Base-by-base conservation (phyloP, 352 stramenopile genomes). In the Phytopythium cucurbitacearum region DNA sequence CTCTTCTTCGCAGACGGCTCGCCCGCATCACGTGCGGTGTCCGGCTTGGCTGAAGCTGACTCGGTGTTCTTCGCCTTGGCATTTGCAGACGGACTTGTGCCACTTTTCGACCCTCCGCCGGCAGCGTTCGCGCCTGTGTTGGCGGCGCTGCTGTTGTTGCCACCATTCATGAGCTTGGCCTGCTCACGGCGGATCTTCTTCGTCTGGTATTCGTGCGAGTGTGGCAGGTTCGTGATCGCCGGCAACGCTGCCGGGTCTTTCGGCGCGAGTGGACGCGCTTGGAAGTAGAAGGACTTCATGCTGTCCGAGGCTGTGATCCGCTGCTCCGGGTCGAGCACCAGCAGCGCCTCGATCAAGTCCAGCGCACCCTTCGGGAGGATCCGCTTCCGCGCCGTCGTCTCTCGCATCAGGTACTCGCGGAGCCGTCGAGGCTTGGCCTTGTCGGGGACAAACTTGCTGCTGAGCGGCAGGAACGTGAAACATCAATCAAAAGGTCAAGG, bases 231-330 rank as follows among this genome's bases (percentile, higher is more conserved):
- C 7, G 69, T 59, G 34, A 93, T 89, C 7, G 74, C 71, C 44
- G 82, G 69, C 3, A 95, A 56, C 11, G 67, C 77, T 57, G 76
- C 77, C 0, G 83, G 80, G 52, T 94, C 71, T 38, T 64, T 63
- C 1, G 81, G 80, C 2, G 79, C 69, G 45, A 72, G 82, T n/a
- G 85, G 85, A 1, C 84, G 69, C 9, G 65, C 57, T 39, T 87
- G 78, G 73, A 99, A 99, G 65, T 98, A 99, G 3, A 78, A 64
- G 66, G 98, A 89, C 47, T 95, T 87, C 38, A 99, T 64, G 16
- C 94, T 96, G 43, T 96, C 85, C 1, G 91, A 71, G 0, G 95
- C 94, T 0, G 94, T 98, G 47, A 98, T 77, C 4, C 97, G 78
- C 56, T 95, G 80, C 39, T 96, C 85, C 3, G 96, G 96, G 69